Evolutionary conservation across 164 flowering plant species (phyloP).

Genomic region (Vitis riparia): DNA sequence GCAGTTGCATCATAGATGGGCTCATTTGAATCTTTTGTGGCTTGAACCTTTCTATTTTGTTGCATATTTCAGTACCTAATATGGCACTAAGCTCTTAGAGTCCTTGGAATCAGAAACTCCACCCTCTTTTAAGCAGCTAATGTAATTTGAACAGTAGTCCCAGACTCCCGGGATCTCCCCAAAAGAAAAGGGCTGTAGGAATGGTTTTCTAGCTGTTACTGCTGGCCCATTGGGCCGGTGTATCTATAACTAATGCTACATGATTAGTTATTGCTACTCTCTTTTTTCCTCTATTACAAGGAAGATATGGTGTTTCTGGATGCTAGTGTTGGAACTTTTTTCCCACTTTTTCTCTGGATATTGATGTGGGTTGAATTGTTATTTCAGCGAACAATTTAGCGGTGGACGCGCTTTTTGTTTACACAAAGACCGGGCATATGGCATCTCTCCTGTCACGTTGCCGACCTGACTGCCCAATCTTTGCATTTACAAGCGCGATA

Average conservation of each 20-base stretch:
- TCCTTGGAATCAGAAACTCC: no score
- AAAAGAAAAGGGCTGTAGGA: neutral
- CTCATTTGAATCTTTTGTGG: neutral
- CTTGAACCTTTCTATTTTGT: neutral
- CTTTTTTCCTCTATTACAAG: neutral
- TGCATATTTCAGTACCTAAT: neutral
- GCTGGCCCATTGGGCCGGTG: neutral
- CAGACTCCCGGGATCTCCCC: neutral
- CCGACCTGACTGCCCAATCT: slow-evolving; percentile 96
- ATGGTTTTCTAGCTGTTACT: neutral
- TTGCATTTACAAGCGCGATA: slow-evolving; percentile 80
- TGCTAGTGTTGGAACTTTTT: neutral
- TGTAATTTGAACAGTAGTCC: neutral
- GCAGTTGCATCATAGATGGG: neutral
- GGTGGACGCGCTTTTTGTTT: slow-evolving; percentile 92
- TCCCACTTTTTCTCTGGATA: neutral
- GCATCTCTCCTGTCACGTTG: slow-evolving; percentile 95
- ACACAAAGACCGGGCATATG: slow-evolving; percentile 88
- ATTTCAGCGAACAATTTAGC: slow-evolving; percentile 81
- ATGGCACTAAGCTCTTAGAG: no score
- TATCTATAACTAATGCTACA: neutral
- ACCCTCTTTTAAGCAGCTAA: no score
- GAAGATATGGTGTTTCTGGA: neutral
- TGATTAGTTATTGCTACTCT: neutral
- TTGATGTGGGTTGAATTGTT: slow-evolving; percentile 9